Base-by-base conservation (phyloP, 169 alveolate species). In the Eimeria necatrix region DNA sequence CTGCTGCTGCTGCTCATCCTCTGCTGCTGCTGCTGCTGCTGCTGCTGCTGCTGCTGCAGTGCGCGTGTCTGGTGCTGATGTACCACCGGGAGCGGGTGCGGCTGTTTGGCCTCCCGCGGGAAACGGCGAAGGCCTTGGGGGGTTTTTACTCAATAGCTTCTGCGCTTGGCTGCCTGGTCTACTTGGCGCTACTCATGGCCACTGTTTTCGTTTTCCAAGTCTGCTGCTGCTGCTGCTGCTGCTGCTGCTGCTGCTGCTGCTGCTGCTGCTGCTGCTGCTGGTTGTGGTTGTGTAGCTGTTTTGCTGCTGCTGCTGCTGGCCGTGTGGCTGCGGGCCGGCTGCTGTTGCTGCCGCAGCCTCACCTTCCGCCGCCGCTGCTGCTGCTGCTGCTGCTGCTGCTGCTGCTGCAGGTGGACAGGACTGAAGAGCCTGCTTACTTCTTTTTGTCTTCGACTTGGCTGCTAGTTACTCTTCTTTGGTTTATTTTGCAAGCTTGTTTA, bases 41-140 rank as follows among this genome's bases (percentile, higher is more conserved):
- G 8, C 14, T 56, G 64, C 76, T n/a, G 5, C 41, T 64, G 76
- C 26, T 8, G 76, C n/a, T 24, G 18, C 76, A 64, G 76, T 64
- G 76, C 26, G 76, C 76, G 9, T 9, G 41, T 24, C 20, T 64
- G 76, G 41, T 64, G 41, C 76, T 64, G 76, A 64, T 64, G 76
- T 64, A 14, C 26, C 76, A 64, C 26, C 76, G 76, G 9, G 32
- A 64, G 76, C 76, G 76, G 76, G 76, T 64, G 41, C 76, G 76
- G 9, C 76, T 64, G 8, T 64, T 9, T 64, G 76, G 76, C 76
- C 76, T 64, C 26, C 26, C 76, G 9, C 14, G 76, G 76, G 76
- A 64, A 24, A 64, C 76, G 76, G 76, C 76, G 32, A 24, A 9
- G 8, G 76, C 76, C 8, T 20, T 14, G 8, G 76, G 18, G 8